Evolutionary conservation across 2,329 filamentous ascomycete species (phyloP).

Genomic region (Karstenula rhodostoma): DNA sequence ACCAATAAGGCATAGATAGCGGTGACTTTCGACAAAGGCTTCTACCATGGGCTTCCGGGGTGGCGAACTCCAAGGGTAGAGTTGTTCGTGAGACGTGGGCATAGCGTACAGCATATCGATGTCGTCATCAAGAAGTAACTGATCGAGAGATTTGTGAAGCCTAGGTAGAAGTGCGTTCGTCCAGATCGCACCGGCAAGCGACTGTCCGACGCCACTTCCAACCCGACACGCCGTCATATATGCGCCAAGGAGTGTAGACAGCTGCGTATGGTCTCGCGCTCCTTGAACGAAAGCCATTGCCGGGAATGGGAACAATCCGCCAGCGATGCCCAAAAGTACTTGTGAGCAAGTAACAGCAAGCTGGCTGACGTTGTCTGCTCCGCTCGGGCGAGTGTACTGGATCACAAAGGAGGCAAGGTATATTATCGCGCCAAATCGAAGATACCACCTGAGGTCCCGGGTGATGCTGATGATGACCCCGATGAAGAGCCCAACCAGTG

Average conservation of each 20-base stretch:
- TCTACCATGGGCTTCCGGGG: not conserved
- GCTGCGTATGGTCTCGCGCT: conserved; percentile 1
- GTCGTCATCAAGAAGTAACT: not conserved
- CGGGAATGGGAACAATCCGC: conserved; percentile 1
- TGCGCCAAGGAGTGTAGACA: conserved; percentile 6
- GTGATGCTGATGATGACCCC: conserved; percentile 5
- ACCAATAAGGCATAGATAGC: conserved; percentile 1
- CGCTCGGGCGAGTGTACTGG: not conserved
- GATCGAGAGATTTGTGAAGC: not conserved
- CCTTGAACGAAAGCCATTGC: conserved; percentile 8
- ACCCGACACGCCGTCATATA: conserved; percentile 7
- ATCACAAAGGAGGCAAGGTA: not conserved
- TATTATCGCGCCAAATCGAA: not conserved
- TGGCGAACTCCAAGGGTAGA: not conserved
- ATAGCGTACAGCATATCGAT: not conserved
- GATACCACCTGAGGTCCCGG: not conserved
- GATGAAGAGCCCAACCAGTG: conserved; percentile 2
- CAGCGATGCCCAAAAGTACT: not conserved
- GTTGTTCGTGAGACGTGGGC: not conserved
- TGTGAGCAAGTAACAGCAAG: not conserved
- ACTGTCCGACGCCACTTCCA: conserved; percentile 2
- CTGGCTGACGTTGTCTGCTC: not conserved
- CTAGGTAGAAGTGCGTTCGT: not conserved
- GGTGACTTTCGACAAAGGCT: conserved; percentile 1
- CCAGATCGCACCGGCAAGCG: conserved; percentile 2